A percentile compares a stretch with the other conserved stretches of the same genome.
Evolutionary conservation across 768 basidiomycete genomes (phyloP).

Genomic region (Auriscalpium vulgare): DNA sequence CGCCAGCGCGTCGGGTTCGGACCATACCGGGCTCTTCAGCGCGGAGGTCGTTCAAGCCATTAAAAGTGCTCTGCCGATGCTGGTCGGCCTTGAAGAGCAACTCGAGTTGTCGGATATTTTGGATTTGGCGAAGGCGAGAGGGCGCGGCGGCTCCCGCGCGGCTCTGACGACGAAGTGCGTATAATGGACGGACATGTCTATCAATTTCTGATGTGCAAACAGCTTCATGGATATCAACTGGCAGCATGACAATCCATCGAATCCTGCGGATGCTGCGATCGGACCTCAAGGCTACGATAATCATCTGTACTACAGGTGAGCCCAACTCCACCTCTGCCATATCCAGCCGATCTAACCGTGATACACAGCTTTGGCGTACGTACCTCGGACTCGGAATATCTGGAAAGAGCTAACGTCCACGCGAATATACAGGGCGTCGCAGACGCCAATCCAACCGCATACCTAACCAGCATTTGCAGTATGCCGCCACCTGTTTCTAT

Average conservation of each 20-base stretch:
- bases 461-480: slow-evolving; percentile 67
- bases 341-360: slow-evolving; percentile 2
- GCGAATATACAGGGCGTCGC: slow-evolving; percentile 51
- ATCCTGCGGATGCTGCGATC: slow-evolving; percentile 59
- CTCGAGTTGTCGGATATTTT: not conserved
- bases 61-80: slow-evolving; percentile 1
- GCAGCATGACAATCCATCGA: slow-evolving; percentile 63
- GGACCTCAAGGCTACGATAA: slow-evolving; percentile 75
- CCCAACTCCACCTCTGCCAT: not conserved
- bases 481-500: slow-evolving; percentile 15
- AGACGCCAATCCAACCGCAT: slow-evolving; percentile 52
- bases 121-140: not conserved
- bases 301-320: slow-evolving; percentile 70
- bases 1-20: not conserved
- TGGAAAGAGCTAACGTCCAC: slow-evolving; percentile 1
- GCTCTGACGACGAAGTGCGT: slow-evolving; percentile 8
- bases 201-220: not conserved
- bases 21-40: slow-evolving; percentile 2
- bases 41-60: slow-evolving; percentile 1
- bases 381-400: not conserved
- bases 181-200: not conserved
- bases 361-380: slow-evolving; percentile 48
- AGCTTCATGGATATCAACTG: slow-evolving; percentile 82
- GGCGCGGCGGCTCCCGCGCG: not conserved
- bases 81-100: not conserved